phyloP scores from a whole-genome alignment of 495 filamentous ascomycete species.

The Mycothermus thermophilus region DNA sequence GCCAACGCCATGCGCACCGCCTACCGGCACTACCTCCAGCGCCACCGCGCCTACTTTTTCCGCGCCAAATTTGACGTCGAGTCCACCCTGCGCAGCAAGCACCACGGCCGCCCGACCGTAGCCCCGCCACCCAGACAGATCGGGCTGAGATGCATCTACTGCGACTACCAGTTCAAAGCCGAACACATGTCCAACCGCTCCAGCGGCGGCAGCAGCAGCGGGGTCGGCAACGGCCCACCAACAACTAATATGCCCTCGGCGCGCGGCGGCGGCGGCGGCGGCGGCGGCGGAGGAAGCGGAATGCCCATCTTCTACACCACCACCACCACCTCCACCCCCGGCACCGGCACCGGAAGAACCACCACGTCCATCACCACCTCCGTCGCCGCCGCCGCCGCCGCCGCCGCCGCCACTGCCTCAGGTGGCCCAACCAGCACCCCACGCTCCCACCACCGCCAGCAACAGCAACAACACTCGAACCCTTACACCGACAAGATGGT shows the following conservation, averaged over 20 bases:
- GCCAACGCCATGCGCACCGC: slow-evolving; percentile 67
- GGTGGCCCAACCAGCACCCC: slow-evolving; percentile 4
- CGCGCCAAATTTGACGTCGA: slow-evolving; percentile 52
- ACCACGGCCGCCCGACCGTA: slow-evolving; percentile 49
- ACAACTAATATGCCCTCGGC: too few relatives aligned
- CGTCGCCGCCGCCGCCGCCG: not conserved
- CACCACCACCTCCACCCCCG: slow-evolving; percentile 3
- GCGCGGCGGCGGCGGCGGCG: not conserved
- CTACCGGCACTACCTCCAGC: slow-evolving; percentile 71
- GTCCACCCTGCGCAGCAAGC: slow-evolving; percentile 42
- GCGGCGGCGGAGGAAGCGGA: too few relatives aligned
- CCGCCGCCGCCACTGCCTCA: not conserved
- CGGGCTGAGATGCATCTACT: slow-evolving; percentile 72
- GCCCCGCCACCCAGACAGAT: slow-evolving; percentile 59
- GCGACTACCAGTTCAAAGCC: slow-evolving; percentile 38
- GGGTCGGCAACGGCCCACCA: too few relatives aligned
- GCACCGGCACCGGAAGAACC: slow-evolving; percentile 9
- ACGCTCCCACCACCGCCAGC: slow-evolving; percentile 2
- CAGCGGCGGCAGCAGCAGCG: slow-evolving; percentile 12
- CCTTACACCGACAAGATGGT: slow-evolving; percentile 33
- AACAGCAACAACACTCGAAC: slow-evolving; percentile 16
- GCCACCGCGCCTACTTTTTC: slow-evolving; percentile 36
- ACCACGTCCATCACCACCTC: slow-evolving; percentile 1
- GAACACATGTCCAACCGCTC: slow-evolving; percentile 16
- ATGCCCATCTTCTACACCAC: too few relatives aligned